Evolutionary conservation across 768 basidiomycete genomes (phyloP).

Genomic region (Steccherinum ochraceum): DNA sequence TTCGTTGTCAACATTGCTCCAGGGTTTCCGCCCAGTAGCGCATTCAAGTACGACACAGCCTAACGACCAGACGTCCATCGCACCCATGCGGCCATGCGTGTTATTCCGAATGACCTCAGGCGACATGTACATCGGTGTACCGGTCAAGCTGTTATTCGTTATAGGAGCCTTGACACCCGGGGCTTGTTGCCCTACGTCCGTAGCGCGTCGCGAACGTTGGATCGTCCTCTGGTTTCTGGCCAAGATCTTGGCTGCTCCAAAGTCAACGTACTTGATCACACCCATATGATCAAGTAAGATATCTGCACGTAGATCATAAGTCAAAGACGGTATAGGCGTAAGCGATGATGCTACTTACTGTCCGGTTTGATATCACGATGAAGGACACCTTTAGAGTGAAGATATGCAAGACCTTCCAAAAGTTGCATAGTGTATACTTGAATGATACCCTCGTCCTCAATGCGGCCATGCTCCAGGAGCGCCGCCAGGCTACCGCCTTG

Average conservation of each 20-base stretch:
- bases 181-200: conserved; percentile 29
- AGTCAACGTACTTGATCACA: conserved; percentile 95
- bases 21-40: conserved; percentile 94
- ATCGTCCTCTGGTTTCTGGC: conserved; percentile 85
- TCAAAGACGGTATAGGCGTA: not conserved
- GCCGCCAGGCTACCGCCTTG: conserved; percentile 90
- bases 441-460: conserved; percentile 94
- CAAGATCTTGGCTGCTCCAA: conserved; percentile 94
- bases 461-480: conserved; percentile 85
- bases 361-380: conserved; percentile 99
- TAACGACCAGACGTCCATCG: conserved; percentile 98
- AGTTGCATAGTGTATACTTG: conserved; percentile 97
- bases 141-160: conserved; percentile 79
- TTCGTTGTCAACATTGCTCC: conserved; percentile 99
- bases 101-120: conserved; percentile 98
- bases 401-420: conserved; percentile 88
- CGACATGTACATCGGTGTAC: conserved; percentile 99
- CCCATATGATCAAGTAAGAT: conserved; percentile 87
- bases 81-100: conserved; percentile 78
- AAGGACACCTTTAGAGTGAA: conserved; percentile 87
- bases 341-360: conserved; percentile 51
- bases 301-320: conserved; percentile 43
- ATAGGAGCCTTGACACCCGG: conserved; percentile 10
- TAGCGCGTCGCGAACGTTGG: conserved; percentile 55
- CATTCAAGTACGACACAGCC: conserved; percentile 98